Evolutionary conservation across 805 yeast genomes (phyloP), one percentile per base, ranked within the genome.

Genomic region (Candida maris): DNA sequence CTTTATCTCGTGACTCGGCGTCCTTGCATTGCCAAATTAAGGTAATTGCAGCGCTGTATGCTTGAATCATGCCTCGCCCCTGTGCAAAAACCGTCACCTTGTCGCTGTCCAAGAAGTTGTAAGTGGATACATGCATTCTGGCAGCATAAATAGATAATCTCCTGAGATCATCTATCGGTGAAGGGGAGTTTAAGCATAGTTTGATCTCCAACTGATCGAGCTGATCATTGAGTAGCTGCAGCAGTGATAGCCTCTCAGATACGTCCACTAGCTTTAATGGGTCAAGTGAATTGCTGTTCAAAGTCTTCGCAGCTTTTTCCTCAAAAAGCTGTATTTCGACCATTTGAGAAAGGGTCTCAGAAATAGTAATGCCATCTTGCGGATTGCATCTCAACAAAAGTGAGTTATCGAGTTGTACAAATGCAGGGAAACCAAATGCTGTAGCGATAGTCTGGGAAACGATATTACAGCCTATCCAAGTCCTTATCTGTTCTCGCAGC

Each of bases 401-500:
- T 1, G 87, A 71, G 18, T 81, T 71, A 56, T 87, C 95, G 53
- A 88, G 85, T 41, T 81, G 85, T 4, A 85, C 89, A 60, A 87
- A 88, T 0, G 95, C 87, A 0, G 97, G 98, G 54, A 84, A 89
- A 14, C 98, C 98, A 63, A 88, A 87, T 8, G 95, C 81, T 2
- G 95, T 79, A 3, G 96, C 96, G 42, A 93, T 80, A 2, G 82
- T 75, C 59, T 93, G 97, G 2, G 95, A 83, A 0, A 85, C 95
- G 16, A 85, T 74, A 55, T 93, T 93, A 54, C 96, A 87, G 8
- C 86, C 76, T n/a, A 86, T 76, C 98, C 98, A 91, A 0, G 98
- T 91, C 41, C 81, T 73, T 22, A 80, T 71, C 51, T 87, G 95
- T 61, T 93, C 98, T 19, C 74, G 74, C 12, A 84, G 59, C 51